Conservation (phyloP, 164 flowering plant species). For the Nymphaea thermarum region DNA sequence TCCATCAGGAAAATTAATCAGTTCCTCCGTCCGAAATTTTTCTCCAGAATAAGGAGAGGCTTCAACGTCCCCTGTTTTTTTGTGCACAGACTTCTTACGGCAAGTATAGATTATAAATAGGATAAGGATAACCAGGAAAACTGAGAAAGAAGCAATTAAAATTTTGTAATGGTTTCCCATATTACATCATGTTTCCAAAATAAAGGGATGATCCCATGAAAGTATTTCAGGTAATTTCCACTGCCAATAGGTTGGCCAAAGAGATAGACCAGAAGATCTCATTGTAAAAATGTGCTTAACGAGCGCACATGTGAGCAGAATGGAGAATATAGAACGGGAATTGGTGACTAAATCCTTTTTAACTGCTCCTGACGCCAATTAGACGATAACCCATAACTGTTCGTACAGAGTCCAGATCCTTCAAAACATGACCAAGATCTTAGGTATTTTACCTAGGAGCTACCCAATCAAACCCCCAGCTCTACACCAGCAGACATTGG, state of each 20-base stretch:
- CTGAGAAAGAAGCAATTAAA: background rate
- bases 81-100: slow-evolving; percentile 6
- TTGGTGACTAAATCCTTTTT: background rate
- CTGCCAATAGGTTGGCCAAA: background rate
- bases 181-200: background rate
- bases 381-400: too few species aligned
- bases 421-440: too few species aligned
- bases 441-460: too few species aligned
- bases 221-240: background rate
- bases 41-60: slow-evolving; percentile 10
- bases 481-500: too few species aligned
- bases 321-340: background rate
- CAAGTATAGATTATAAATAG: background rate
- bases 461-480: too few species aligned
- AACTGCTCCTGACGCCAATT: background rate
- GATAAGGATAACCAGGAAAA: background rate
- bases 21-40: slow-evolving; percentile 27
- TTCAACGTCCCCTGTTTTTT: slow-evolving; percentile 13
- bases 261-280: background rate
- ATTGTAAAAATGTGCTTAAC: background rate
- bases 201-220: background rate
- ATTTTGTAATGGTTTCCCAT: background rate
- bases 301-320: background rate
- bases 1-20: slow-evolving; percentile 54
- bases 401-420: too few species aligned